A percentile compares a stretch with the other conserved stretches of the same genome.
Conservation (phyloP, 2,329 filamentous ascomycete genomes). For the Trichothecium roseum region DNA sequence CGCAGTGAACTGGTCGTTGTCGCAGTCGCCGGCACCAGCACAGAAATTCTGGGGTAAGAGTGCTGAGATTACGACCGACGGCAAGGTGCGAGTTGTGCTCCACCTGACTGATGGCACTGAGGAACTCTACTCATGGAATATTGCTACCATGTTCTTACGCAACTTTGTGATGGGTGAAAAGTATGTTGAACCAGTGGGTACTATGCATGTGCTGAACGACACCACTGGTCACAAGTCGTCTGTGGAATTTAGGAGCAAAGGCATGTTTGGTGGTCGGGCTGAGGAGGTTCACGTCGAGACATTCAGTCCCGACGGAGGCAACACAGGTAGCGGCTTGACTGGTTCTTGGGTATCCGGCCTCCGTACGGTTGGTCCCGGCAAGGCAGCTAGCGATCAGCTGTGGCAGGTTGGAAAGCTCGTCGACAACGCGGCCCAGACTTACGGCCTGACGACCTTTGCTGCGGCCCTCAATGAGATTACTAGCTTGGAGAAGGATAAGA, state of each 20-base stretch:
- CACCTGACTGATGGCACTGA: constrained; percentile 54
- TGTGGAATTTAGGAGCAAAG: constrained; percentile 87
- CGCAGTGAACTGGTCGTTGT: constrained; percentile 71
- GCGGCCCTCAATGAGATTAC: constrained; percentile 84
- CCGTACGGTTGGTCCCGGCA: constrained; percentile 53
- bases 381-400: constrained; percentile 52
- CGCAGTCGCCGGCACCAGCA: constrained; percentile 76
- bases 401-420: constrained; percentile 76
- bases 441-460: constrained; percentile 82
- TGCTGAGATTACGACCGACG: constrained; percentile 87
- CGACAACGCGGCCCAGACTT: constrained; percentile 66
- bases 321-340: constrained; percentile 55
- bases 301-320: constrained; percentile 54
- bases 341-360: constrained; percentile 82
- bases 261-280: constrained; percentile 91
- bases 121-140: constrained; percentile 80
- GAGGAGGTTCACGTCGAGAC: constrained; percentile 79
- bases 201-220: constrained; percentile 79
- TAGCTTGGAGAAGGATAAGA: constrained; percentile 57
- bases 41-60: constrained; percentile 99
- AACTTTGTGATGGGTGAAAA: constrained; percentile 98
- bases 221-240: constrained; percentile 71
- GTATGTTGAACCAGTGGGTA: constrained; percentile 90
- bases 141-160: constrained; percentile 81
- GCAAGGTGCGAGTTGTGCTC: constrained; percentile 68